Evolutionary conservation across 2,329 filamentous ascomycete genomes (phyloP), one percentile per base, ranked within the genome.

Genomic region (Alternaria hordeiaustralica): DNA sequence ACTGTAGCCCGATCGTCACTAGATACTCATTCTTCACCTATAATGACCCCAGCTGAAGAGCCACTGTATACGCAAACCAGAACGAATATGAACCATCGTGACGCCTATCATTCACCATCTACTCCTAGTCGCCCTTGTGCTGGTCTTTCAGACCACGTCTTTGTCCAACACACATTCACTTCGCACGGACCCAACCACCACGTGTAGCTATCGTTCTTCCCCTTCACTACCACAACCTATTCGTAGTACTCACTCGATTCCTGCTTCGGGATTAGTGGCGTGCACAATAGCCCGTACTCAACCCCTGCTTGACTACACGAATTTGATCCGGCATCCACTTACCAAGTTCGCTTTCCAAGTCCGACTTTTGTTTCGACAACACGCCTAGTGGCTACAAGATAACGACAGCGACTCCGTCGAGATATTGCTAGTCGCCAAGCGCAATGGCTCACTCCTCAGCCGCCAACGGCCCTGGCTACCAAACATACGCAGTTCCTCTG

Each of bases 151-250:
- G 6, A 12, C 43, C 8, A 30, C 18, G 41, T 57, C 59, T 61
- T 61, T 64, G 43, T 61, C 33, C 13, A n/a, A 21, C 21, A 41
- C n/a, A 36, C 25, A 50, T 13, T 43, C 23, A 30, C 55, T 13
- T 45, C 9, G 58, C 58, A 64, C 54, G n/a, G 54, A 30, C 43
- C 49, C 25, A 11, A 46, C 33, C 47, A 53, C 41, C 21, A 51
- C 30, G n/a, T 23, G 11, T 58, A n/a, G n/a, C 28, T 62, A 30
- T 44, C 15, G n/a, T 41, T 41, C 36, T 58, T 58, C 47, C 55
- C n/a, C 43, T 50, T 50, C 15, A 21, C n/a, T 30, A n/a, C 18
- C 46, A 28, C 36, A 18, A 18, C n/a, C 15, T 41, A 41, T 18
- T 18, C 36, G 36, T 18, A 41, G n/a, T 41, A 41, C 15, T 18